A percentile compares a stretch with the other conserved stretches of the same genome.
These are phyloP conservation scores for Aureobasidium pullulans DNA, from an alignment of 2,329 filamentous ascomycete genomes.

Conservation along the genomic window DNA sequence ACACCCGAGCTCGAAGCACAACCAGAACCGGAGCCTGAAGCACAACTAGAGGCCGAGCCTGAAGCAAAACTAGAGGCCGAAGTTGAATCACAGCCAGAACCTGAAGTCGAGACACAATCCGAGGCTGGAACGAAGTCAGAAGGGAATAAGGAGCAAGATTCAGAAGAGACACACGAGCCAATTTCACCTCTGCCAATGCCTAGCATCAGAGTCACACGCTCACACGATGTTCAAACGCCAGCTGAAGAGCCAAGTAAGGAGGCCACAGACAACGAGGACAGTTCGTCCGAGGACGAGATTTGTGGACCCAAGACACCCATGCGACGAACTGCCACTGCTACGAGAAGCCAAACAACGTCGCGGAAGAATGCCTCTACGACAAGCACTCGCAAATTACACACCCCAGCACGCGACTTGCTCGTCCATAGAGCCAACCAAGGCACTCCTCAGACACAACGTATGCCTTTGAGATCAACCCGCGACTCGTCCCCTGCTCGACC, in stretches of 20 bases:
- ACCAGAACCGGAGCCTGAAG: not conserved
- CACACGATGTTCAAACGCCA: not conserved
- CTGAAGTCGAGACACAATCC: not conserved
- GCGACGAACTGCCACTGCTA: not conserved
- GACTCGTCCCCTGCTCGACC: slow-evolving; percentile 12
- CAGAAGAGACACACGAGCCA: too few relatives aligned
- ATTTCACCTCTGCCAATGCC: not conserved
- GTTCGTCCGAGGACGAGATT: slow-evolving; percentile 17
- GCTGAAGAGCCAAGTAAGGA: not conserved
- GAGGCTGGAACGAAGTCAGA: not conserved
- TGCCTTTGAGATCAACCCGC: slow-evolving; percentile 13
- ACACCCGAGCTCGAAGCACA: not conserved
- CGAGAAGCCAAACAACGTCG: not conserved
- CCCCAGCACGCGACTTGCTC: slow-evolving; percentile 4
- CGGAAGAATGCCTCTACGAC: not conserved
- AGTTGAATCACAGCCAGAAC: not conserved
- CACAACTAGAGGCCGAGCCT: not conserved
- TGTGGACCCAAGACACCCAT: slow-evolving; percentile 18
- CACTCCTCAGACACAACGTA: slow-evolving; percentile 17
- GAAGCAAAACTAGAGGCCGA: not conserved
- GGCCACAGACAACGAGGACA: not conserved
- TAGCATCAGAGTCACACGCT: not conserved
- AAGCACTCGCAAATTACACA: slow-evolving; percentile 4
- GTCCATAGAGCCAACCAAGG: slow-evolving; percentile 1
- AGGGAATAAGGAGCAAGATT: too few relatives aligned